Evolutionary conservation across 805 yeast species (phyloP).

Genomic region (Clavispora carvajalis): DNA sequence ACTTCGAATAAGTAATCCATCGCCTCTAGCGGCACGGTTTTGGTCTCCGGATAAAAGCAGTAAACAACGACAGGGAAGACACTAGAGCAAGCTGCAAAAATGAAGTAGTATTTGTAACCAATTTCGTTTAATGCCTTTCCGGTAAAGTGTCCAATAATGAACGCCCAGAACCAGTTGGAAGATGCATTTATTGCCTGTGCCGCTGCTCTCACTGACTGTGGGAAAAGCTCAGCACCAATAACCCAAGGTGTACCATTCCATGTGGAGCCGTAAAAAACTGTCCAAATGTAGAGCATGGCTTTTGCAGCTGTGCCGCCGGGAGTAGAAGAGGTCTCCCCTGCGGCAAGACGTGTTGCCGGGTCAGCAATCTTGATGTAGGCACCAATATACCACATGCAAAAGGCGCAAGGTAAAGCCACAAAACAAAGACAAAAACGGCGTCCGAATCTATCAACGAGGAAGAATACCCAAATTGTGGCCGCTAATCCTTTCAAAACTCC

Average conservation of each 20-base stretch:
- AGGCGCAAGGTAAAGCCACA: constrained; percentile 35
- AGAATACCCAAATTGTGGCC: constrained; percentile 40
- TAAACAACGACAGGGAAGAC: constrained; percentile 25
- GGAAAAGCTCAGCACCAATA: constrained; percentile 42
- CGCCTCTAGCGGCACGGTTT: constrained; percentile 30
- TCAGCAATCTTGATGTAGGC: constrained; percentile 40
- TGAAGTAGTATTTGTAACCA: constrained; percentile 41
- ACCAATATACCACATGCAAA: constrained; percentile 46
- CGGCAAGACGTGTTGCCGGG: constrained; percentile 17
- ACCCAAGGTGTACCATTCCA: constrained; percentile 48
- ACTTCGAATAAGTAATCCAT: constrained; percentile 30
- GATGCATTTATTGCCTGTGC: constrained; percentile 41
- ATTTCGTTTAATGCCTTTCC: constrained; percentile 40
- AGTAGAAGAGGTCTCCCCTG: constrained; percentile 21
- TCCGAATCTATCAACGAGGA: constrained; percentile 43
- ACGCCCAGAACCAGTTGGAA: constrained; percentile 47
- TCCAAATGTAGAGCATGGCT: constrained; percentile 44
- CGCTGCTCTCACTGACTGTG: constrained; percentile 38
- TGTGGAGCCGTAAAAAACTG: constrained; percentile 36
- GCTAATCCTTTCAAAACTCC: constrained; percentile 46
- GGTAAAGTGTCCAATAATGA: constrained; percentile 43
- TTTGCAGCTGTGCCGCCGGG: constrained; percentile 40
- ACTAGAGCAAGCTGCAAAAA: constrained; percentile 30
- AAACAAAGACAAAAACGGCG: constrained; percentile 38
- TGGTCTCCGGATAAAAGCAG: constrained; percentile 36